Conservation (phyloP, 2,329 filamentous ascomycete genomes). For the Colletotrichum chlorophyti region DNA sequence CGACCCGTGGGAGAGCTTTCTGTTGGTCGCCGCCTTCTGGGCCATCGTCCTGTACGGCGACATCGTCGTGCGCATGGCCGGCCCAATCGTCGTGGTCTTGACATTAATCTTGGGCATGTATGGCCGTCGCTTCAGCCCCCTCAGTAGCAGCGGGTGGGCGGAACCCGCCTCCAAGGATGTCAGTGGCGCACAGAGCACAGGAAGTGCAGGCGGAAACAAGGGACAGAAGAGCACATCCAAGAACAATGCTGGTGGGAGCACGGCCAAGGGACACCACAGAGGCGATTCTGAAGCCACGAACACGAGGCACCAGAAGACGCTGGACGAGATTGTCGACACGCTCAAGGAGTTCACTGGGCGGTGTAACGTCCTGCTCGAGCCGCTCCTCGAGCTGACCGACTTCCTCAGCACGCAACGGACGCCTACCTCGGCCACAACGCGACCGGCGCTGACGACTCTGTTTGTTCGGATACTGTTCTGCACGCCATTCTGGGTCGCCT, state of each 20-base stretch:
- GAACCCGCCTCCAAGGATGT: conserved; percentile 49
- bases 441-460: conserved; percentile 86
- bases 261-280: conserved; percentile 46
- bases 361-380: conserved; percentile 91
- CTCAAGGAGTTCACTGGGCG: conserved; percentile 88
- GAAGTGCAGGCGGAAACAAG: conserved; percentile 8
- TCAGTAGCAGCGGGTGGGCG: conserved; percentile 82
- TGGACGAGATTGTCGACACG: conserved; percentile 97
- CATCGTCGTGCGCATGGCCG: conserved; percentile 78
- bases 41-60: conserved; percentile 85
- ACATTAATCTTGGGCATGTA: conserved; percentile 92
- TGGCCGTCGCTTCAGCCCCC: conserved; percentile 83
- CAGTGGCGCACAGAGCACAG: conserved; percentile 20
- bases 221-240: conserved; percentile 25
- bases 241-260: conserved; percentile 34
- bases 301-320: conserved; percentile 85
- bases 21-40: conserved; percentile 88
- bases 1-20: conserved; percentile 96
- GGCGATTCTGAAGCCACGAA: conserved; percentile 64
- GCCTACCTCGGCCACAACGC: conserved; percentile 88
- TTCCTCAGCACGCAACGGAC: conserved; percentile 91
- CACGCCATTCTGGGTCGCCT: conserved; percentile 83
- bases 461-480: conserved; percentile 89
- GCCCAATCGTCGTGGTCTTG: conserved; percentile 81
- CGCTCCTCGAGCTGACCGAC: conserved; percentile 86